Evolutionary conservation across 805 yeast species (phyloP).

Genomic region (Saccharomycopsis synnaedendra): DNA sequence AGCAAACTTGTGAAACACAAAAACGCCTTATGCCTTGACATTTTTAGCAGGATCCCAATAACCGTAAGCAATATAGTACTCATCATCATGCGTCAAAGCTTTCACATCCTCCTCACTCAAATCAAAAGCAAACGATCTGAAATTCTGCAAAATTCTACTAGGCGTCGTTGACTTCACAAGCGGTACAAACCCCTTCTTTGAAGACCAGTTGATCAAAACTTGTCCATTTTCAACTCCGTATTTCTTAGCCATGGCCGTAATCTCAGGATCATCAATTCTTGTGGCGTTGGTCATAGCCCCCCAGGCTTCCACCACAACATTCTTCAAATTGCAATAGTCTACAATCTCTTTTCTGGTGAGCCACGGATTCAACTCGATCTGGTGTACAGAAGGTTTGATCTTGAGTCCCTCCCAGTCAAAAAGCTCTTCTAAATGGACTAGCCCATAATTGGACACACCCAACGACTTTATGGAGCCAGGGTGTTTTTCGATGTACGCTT

Average conservation of each 20-base stretch:
- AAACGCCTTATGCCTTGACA: background rate
- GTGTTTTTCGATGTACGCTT: constrained; percentile 37
- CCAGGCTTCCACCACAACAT: constrained; percentile 47
- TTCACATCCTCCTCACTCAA: constrained; percentile 28
- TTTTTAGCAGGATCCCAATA: background rate
- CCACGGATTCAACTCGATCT: constrained; percentile 69
- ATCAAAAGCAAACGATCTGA: constrained; percentile 30
- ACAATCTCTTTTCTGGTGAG: constrained; percentile 30
- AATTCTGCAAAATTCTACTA: constrained; percentile 30
- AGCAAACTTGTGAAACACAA: too few species aligned
- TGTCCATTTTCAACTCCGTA: constrained; percentile 59
- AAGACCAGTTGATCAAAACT: constrained; percentile 46
- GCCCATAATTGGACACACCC: constrained; percentile 67
- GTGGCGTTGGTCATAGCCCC: constrained; percentile 51
- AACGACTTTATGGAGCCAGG: constrained; percentile 48
- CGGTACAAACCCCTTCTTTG: constrained; percentile 45
- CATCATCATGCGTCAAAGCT: constrained; percentile 26
- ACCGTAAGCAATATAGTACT: constrained; percentile 14
- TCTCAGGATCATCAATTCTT: constrained; percentile 39
- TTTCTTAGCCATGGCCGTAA: constrained; percentile 92
- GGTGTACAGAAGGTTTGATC: constrained; percentile 56
- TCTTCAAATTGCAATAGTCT: constrained; percentile 32
- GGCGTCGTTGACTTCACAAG: constrained; percentile 35
- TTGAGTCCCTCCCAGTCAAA: constrained; percentile 35
- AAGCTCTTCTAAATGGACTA: constrained; percentile 37